Percentiles rank a stretch among this genome's conserved stretches.
Conservation (phyloP, 2,329 filamentous ascomycete genomes). For the Podosphaera xanthii region DNA sequence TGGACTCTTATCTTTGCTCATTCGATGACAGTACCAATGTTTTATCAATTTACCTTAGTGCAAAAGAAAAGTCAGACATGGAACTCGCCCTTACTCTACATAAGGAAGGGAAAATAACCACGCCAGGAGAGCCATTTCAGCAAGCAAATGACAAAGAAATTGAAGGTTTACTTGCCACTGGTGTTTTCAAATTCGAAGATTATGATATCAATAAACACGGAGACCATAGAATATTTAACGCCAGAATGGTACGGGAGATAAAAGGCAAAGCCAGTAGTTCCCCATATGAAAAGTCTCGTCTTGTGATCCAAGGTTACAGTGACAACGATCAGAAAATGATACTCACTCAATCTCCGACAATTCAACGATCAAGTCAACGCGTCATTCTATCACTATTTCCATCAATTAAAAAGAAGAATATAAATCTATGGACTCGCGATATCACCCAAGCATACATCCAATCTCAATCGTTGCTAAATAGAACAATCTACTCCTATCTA, state of each 20-base stretch:
- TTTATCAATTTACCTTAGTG: background rate
- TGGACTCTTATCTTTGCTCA: background rate
- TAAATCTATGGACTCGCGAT: background rate
- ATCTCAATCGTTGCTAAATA: background rate
- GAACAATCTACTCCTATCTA: background rate
- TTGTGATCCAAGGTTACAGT: background rate
- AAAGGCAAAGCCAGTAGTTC: background rate
- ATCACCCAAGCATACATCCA: background rate
- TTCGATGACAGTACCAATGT: background rate
- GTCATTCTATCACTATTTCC: background rate
- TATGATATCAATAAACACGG: background rate
- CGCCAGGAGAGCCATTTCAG: background rate
- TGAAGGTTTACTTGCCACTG: background rate
- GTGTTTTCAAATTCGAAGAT: background rate
- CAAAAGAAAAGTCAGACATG: background rate
- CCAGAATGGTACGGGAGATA: background rate
- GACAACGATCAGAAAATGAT: background rate
- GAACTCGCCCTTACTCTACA: background rate
- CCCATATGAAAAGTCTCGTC: background rate
- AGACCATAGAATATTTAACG: background rate
- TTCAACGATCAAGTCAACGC: background rate
- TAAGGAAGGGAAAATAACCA: background rate
- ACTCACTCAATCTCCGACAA: slow-evolving; percentile 1
- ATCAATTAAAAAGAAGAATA: background rate
- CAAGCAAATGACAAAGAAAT: background rate